Evolutionary conservation across 768 basidiomycete species (phyloP).

Genomic region (Tylopilus plumbeoviolaceoides): DNA sequence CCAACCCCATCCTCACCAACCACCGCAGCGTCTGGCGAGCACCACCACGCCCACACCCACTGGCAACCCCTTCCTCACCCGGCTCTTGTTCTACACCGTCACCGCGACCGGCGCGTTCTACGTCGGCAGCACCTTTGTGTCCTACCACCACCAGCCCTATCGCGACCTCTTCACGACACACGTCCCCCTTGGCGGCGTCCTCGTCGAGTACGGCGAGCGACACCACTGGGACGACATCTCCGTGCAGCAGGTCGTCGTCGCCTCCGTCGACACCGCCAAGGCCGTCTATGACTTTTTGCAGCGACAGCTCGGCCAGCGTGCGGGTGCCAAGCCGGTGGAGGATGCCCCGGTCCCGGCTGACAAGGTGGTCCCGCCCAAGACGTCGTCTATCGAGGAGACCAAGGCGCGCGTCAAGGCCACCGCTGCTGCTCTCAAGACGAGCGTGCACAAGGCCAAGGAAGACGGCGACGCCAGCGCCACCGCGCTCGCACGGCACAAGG

Average conservation of each 20-base stretch:
- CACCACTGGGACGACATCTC: slow-evolving; percentile 78
- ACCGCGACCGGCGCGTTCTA: slow-evolving; percentile 75
- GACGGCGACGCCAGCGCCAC: slow-evolving; percentile 34
- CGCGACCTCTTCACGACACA: slow-evolving; percentile 81
- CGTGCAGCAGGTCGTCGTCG: slow-evolving; percentile 50
- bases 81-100: slow-evolving; percentile 63
- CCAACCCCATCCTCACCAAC: not conserved
- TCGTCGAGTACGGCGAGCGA: slow-evolving; percentile 80
- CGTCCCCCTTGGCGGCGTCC: slow-evolving; percentile 71
- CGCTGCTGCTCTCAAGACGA: slow-evolving; percentile 46
- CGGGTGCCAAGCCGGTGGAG: slow-evolving; percentile 28
- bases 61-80: slow-evolving; percentile 48
- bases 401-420: slow-evolving; percentile 42
- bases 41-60: slow-evolving; percentile 39
- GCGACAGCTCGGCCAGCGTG: slow-evolving; percentile 41
- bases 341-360: too few species aligned
- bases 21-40: slow-evolving; percentile 49
- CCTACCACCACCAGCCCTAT: slow-evolving; percentile 75
- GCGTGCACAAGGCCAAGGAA: slow-evolving; percentile 37
- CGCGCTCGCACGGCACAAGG: slow-evolving; percentile 42
- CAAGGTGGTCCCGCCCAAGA: slow-evolving; percentile 25
- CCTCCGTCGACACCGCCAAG: slow-evolving; percentile 46
- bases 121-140: slow-evolving; percentile 71
- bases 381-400: slow-evolving; percentile 38
- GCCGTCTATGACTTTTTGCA: slow-evolving; percentile 49